Evolutionary conservation across 2,329 filamentous ascomycete species (phyloP), one percentile per base, ranked within the genome.

Genomic region (Sodiomyces alkalinus): DNA sequence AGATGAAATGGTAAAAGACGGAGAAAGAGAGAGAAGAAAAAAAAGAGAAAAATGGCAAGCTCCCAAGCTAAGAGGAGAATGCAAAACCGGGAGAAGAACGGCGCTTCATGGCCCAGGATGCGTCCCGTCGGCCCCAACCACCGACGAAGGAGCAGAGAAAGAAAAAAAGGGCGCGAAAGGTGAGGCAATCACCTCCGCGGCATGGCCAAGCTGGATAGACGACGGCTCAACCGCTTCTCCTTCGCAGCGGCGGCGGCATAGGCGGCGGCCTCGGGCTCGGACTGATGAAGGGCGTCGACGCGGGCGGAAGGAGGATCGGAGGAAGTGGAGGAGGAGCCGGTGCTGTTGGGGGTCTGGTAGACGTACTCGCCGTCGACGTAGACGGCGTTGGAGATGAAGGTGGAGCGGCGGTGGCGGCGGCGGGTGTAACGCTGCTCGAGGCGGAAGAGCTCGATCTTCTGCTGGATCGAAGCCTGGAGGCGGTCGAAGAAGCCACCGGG

Each of bases 281-380:
- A 49, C 36, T 48, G 46, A 43, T 52, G 50, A 12, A 57, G 45
- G 31, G 52, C 51, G 33, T 53, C 49, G 38, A 48, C 33, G 40
- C 45, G 37, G 37, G 36, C 34, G 3, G 44, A 39, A 17, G 39
- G 43, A 20, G 43, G 38, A 31, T 38, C 39, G 24, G 53, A 50
- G 41, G 36, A 45, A 22, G 36, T 37, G 26, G 59, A 52, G 5
- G 65, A 70, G 12, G 66, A 71, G 31, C 68, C 68, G 2, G 68
- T 73, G 29, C 60, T 59, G 52, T 55, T 64, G 37, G 70, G 68
- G 1, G 64, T 70, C 47, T 74, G 65, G 64, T 85, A 92, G 52
- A 93, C 65, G 60, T 94, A 94, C 61, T 94, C 87, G 55, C 86
- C 90, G 50, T 96, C 82, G 39, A 94, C 80, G 55, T 96, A 96